A percentile compares a stretch with the other conserved stretches of the same genome.
phyloP scores from a whole-genome alignment of 805 yeast species.

The Suhomyces kilbournensis region DNA sequence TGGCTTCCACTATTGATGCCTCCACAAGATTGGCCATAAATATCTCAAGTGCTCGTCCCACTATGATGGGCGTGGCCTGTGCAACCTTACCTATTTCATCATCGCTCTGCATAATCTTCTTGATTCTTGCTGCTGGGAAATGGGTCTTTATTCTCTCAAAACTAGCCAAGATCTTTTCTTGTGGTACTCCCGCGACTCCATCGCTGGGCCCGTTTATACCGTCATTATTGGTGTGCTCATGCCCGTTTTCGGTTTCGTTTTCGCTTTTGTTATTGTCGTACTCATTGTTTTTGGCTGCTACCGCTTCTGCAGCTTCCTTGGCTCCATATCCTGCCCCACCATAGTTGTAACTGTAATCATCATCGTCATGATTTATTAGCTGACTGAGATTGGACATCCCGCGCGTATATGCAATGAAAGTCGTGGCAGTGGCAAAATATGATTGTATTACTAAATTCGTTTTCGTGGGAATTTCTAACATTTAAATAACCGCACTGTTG shows the following conservation, averaged over 20 bases:
- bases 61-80: conserved; percentile 97
- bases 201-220: background rate
- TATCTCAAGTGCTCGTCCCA: conserved; percentile 90
- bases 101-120: conserved; percentile 95
- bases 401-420: background rate
- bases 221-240: background rate
- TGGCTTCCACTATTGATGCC: conserved; percentile 76
- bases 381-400: conserved; percentile 26
- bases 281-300: conserved; percentile 2
- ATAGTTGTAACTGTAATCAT: conserved; percentile 15
- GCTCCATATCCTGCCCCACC: conserved; percentile 1
- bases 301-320: background rate
- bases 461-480: conserved; percentile 3
- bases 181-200: conserved; percentile 14
- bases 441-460: conserved; percentile 2
- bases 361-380: conserved; percentile 23
- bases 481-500: conserved; percentile 4
- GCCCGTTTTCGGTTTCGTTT: background rate
- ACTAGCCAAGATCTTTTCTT: conserved; percentile 28
- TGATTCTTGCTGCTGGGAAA: conserved; percentile 90
- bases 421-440: conserved; percentile 2
- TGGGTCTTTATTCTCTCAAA: conserved; percentile 68
- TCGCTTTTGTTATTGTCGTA: conserved; percentile 4
- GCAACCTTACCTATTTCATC: conserved; percentile 99
- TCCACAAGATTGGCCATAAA: conserved; percentile 88